A percentile compares a stretch with the other conserved stretches of the same genome.
phyloP scores from a whole-genome alignment of 2,329 filamentous ascomycete species.

The Fusarium piperis region DNA sequence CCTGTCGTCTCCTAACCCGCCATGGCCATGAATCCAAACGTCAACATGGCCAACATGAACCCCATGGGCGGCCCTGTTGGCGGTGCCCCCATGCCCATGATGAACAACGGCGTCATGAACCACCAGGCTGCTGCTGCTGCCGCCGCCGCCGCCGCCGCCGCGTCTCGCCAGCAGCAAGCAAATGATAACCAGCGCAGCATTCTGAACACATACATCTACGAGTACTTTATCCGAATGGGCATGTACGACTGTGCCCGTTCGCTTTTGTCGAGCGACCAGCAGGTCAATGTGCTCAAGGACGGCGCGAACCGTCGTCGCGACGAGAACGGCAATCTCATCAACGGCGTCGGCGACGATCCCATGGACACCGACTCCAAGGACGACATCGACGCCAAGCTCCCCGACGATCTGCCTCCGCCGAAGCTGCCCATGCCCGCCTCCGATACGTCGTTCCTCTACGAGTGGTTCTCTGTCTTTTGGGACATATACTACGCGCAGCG shows the following conservation, averaged over 20 bases:
- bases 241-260: slow-evolving; percentile 86
- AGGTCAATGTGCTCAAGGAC: slow-evolving; percentile 73
- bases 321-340: slow-evolving; percentile 72
- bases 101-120: slow-evolving; percentile 65
- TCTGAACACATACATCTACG: slow-evolving; percentile 90
- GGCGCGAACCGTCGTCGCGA: slow-evolving; percentile 74
- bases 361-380: slow-evolving; percentile 90
- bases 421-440: slow-evolving; percentile 71
- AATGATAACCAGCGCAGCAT: slow-evolving; percentile 62
- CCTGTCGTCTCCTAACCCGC: slow-evolving; percentile 32
- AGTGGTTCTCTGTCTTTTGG: slow-evolving; percentile 99
- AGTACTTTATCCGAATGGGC: slow-evolving; percentile 86
- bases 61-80: slow-evolving; percentile 75
- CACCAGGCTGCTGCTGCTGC: slow-evolving; percentile 47
- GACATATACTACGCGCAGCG: slow-evolving; percentile 91
- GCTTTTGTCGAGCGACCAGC: slow-evolving; percentile 73
- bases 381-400: slow-evolving; percentile 76
- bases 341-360: slow-evolving; percentile 76
- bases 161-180: slow-evolving; percentile 52
- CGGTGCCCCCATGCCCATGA: slow-evolving; percentile 69
- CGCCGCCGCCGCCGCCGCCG: slow-evolving; percentile 44
- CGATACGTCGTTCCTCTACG: slow-evolving; percentile 87
- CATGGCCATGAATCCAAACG: slow-evolving; percentile 67
- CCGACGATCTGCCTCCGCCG: slow-evolving; percentile 81
- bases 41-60: slow-evolving; percentile 75